These are phyloP conservation scores for Drosera capensis DNA, from an alignment of 148 eudicot species.

Conservation along the genomic window DNA sequence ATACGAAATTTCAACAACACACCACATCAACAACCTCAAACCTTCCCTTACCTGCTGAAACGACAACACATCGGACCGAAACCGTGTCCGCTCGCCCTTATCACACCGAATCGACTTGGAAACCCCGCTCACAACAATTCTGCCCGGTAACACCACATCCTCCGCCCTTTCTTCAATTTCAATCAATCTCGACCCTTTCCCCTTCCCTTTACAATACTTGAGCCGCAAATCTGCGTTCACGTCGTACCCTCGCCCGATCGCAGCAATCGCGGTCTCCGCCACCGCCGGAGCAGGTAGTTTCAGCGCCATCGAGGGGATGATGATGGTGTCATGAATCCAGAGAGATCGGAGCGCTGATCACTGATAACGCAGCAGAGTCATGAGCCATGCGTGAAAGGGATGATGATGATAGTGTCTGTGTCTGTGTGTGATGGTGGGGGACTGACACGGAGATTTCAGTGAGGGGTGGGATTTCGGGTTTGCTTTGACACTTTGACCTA, in stretches of 20 bases:
- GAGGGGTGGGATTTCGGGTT: too few species aligned
- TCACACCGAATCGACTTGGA: conserved; percentile 74
- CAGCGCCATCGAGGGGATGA: conserved; percentile 70
- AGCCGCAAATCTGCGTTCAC: conserved; percentile 71
- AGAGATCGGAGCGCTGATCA: too few species aligned
- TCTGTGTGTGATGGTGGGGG: too few species aligned
- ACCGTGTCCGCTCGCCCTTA: conserved; percentile 87
- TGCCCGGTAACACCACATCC: conserved; percentile 71
- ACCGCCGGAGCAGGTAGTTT: conserved; percentile 59
- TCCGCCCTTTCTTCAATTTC: conserved; percentile 60
- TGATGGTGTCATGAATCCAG: too few species aligned
- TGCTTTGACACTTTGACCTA: too few species aligned
- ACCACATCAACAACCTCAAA: neutral
- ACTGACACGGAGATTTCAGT: too few species aligned
- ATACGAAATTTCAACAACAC: neutral
- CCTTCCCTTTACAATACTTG: conserved; percentile 68
- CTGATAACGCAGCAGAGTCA: too few species aligned
- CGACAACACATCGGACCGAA: conserved; percentile 78
- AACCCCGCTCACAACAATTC: conserved; percentile 46
- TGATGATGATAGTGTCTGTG: too few species aligned
- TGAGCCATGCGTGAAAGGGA: too few species aligned
- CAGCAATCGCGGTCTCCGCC: conserved; percentile 67
- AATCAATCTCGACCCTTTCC: conserved; percentile 42
- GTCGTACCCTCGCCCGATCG: conserved; percentile 86
- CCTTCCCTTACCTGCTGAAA: conserved; percentile 66